Conservation (phyloP, 345 rosid species). For the Brassica carinata region DNA sequence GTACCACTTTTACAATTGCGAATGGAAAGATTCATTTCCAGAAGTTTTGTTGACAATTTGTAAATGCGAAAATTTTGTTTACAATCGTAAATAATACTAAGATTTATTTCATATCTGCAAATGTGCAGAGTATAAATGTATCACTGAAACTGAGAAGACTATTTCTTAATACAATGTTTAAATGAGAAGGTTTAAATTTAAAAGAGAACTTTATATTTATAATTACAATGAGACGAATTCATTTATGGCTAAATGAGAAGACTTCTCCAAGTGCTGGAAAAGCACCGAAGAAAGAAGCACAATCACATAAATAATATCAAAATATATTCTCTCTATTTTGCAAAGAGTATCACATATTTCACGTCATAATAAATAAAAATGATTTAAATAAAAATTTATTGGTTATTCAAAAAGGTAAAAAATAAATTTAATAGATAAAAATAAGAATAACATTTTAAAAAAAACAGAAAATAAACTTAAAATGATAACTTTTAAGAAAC, state of each 20-base stretch:
- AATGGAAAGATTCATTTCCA: neutral
- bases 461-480: too few species aligned
- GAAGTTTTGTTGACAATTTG: neutral
- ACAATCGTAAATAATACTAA: neutral
- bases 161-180: neutral
- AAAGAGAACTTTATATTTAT: neutral
- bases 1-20: neutral
- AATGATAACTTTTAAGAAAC: too few species aligned
- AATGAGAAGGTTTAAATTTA: neutral
- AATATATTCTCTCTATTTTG: too few species aligned
- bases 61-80: neutral
- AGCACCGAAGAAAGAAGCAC: neutral
- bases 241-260: neutral
- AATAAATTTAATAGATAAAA: too few species aligned
- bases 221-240: neutral
- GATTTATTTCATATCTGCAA: neutral
- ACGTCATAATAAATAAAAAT: too few species aligned
- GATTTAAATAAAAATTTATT: too few species aligned
- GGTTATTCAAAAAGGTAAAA: too few species aligned
- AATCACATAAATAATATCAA: neutral
- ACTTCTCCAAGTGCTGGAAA: neutral
- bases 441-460: too few species aligned
- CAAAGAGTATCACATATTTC: too few species aligned
- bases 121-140: neutral
- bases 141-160: neutral